Base-by-base conservation (phyloP, 202 grass and related monocot genomes). In the Zizania palustris region DNA sequence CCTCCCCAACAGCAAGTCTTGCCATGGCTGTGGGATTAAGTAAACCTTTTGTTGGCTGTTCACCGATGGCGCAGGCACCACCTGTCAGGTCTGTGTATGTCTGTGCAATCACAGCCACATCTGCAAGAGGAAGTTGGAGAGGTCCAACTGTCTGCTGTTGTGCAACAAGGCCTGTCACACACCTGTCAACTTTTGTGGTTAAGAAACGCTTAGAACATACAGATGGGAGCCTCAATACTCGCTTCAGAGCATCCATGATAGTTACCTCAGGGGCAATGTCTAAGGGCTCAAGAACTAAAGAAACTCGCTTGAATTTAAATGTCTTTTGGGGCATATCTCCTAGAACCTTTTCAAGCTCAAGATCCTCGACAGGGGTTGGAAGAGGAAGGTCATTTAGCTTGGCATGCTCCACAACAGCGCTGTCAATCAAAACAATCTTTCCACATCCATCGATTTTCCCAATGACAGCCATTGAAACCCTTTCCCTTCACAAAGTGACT, bases 111-210 rank as follows among this genome's bases (percentile, higher is more conserved):
- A 98, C 95, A 74, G 89, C 89, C 36, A 97, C 89, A 80, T 97
- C 91, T 75, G 95, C 84, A 70, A 94, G 89, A 2, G 94, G 86
- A 54, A 97, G 76, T 84, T 97, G 94, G 48, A 97, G 91, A 55
- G 94, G 89, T 8, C 94, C 94, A 75, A 93, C 86, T 21, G 88
- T 93, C 40, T 97, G 93, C 72, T 97, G 88, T 70, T 93, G 90
- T 67, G 88, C 93, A 74, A 97, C 91, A 73, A 97, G 90, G 75
- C 93, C 93, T 22, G 93, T 97, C 48, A 97, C 90, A 85, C 93
- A 97, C 58, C 89, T 88, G 67, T 97, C 94, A 84, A 97, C 94
- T 72, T 97, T 97, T 80, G 88, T 93, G 63, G 89, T 97, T 74
- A 93, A 86, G 69, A 97, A 93, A 67, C 94, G 84, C 42, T 94